Evolutionary conservation across 2,329 filamentous ascomycete genomes (phyloP), one percentile per base, ranked within the genome.

Genomic region (Pochonia chlamydosporia): DNA sequence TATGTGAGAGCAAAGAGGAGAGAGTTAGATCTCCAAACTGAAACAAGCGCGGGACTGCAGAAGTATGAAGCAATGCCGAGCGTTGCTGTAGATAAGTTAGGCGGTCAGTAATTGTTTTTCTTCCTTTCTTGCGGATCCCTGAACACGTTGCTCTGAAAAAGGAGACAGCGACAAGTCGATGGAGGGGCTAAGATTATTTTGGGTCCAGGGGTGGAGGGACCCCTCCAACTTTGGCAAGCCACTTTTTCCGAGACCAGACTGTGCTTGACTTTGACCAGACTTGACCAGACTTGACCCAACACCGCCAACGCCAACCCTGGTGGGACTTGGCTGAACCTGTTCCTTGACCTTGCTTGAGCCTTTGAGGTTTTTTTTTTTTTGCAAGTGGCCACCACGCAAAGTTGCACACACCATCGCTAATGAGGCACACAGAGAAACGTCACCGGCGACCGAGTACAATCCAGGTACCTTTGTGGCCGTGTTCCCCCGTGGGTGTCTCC

Each of bases 151-250:
- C 25, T 57, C 51, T 18, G 50, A 56, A 48, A 56, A 56, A 63
- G 60, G 62, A 57, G 60, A 58, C 54, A 52, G 59, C 54, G 59
- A 20, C 16, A 40, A 28, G 21, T 25, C n/a, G 10, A 63, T 60
- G 57, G 63, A 67, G 66, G 66, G 66, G 66, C 63, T 63, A 60
- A 64, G 63, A 63, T 66, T 66, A 66, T 65, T 62, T 58, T 60
- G 59, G 59, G 58, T 55, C 56, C 56, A 54, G 53, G 58, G 58
- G 54, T 47, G 54, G 52, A 43, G 43, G 20, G n/a, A n/a, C 40
- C 49, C 46, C 49, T 44, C 48, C 46, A 30, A 33, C 42, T 41
- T 45, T 14, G 33, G n/a, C 33, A 36, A 20, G 33, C 33, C 16
- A 20, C 30, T 14, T 33, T 10, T n/a, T n/a, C n/a, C n/a, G n/a